These are phyloP conservation scores for Monosporozyma servazzii DNA, from an alignment of 805 yeast genomes.

Conservation along the genomic window DNA sequence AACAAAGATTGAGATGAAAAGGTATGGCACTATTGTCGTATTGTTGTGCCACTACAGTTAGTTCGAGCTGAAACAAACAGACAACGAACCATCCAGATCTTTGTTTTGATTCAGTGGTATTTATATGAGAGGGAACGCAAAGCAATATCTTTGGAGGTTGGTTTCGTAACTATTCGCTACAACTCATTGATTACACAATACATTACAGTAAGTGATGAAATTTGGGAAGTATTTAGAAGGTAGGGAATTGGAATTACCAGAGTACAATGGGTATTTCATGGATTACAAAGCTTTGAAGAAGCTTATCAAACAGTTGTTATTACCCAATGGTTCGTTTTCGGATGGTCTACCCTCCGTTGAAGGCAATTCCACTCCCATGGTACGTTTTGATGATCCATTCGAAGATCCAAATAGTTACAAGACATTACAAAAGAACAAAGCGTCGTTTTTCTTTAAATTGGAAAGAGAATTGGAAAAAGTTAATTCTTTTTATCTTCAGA, in stretches of 20 bases:
- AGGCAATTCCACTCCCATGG: not conserved
- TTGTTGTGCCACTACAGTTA: too few species aligned
- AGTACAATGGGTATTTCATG: slow-evolving; percentile 86
- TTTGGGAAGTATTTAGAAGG: slow-evolving; percentile 94
- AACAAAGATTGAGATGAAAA: too few species aligned
- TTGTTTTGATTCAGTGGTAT: too few species aligned
- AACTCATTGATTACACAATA: too few species aligned
- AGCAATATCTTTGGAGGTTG: too few species aligned
- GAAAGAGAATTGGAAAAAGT: slow-evolving; percentile 96
- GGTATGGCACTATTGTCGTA: too few species aligned
- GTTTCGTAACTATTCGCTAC: too few species aligned
- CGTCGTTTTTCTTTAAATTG: slow-evolving; percentile 74
- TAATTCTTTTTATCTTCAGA: slow-evolving; percentile 81
- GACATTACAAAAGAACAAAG: slow-evolving; percentile 77
- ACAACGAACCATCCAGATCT: too few species aligned
- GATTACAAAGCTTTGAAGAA: slow-evolving; percentile 91
- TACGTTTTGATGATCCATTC: slow-evolving; percentile 25
- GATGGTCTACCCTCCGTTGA: not conserved
- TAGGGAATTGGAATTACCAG: slow-evolving; percentile 89
- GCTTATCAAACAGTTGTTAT: slow-evolving; percentile 73
- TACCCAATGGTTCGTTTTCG: slow-evolving; percentile 23
- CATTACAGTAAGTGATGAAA: slow-evolving; percentile 41
- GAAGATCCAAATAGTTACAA: slow-evolving; percentile 35
- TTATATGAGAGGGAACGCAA: too few species aligned
- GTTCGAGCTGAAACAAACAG: too few species aligned